These are phyloP conservation scores for Aurifilum marmelostoma DNA, from an alignment of 2,329 filamentous ascomycete species.

Conservation along the genomic window DNA sequence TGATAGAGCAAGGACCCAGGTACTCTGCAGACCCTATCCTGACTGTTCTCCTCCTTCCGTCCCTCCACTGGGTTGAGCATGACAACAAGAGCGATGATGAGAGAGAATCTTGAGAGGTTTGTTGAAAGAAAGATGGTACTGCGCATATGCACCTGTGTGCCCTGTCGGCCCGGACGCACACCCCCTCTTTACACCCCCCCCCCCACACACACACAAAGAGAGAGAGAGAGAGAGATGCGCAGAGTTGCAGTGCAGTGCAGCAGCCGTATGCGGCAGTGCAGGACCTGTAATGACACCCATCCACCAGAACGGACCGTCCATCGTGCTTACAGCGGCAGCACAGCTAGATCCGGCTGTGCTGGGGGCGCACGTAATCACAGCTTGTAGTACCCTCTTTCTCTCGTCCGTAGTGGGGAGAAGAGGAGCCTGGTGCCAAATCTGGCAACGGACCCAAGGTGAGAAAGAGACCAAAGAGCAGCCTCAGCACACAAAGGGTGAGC, in stretches of 20 bases:
- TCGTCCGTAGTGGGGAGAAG: slow-evolving; percentile 2
- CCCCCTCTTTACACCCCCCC: not conserved
- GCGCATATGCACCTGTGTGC: not conserved
- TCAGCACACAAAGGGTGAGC: not conserved
- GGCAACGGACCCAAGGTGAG: not conserved
- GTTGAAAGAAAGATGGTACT: not conserved
- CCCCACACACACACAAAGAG: not conserved
- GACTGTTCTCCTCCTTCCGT: not conserved
- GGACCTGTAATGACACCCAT: slow-evolving; percentile 3
- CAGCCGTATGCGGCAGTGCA: not conserved
- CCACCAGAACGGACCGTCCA: not conserved
- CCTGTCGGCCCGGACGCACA: too few relatives aligned
- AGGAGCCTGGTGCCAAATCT: not conserved
- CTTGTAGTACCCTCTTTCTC: not conserved
- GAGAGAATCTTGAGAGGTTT: not conserved
- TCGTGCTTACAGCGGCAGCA: slow-evolving; percentile 11
- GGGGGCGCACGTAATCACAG: slow-evolving; percentile 9
- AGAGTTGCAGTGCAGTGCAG: slow-evolving; percentile 12
- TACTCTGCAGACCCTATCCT: not conserved
- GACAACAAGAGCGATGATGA: not conserved
- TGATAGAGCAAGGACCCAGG: slow-evolving; percentile 10
- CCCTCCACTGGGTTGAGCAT: not conserved
- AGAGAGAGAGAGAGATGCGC: not conserved
- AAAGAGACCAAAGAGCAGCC: not conserved
- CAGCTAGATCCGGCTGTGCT: slow-evolving; percentile 9